Base-by-base conservation (phyloP, 352 stramenopile genomes). In the Phytophthora meadii region DNA sequence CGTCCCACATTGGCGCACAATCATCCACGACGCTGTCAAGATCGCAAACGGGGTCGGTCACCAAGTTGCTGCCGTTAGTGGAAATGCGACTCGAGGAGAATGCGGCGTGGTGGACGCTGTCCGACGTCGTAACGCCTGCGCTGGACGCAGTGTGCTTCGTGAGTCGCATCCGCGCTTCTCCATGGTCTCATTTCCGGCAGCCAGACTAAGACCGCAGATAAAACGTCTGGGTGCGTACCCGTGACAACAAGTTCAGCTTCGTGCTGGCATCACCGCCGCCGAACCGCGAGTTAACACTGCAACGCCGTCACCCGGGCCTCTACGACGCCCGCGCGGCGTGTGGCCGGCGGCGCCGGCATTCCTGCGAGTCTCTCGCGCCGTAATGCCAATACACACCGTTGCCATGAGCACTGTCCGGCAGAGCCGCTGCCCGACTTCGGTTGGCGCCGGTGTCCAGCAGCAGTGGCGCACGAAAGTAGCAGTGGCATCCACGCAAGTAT, bases 191-290 rank as follows among this genome's bases (percentile, higher is more conserved):
- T 57, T 53, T 39, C 24, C 30, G 14, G 28, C 30, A 27, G 39
- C 37, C 30, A 11, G 69, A 77, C 64, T 73, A 70, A 73, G 64
- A 73, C 19, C 6, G 46, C 34, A 12, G 17, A 39, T 41, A 44
- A 50, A n/a, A 45, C 37, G 44, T n/a, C 12, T 63, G 52, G 61
- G 67, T 68, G 56, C 61, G 51, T 56, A 71, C 48, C 63, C 56
- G 42, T 68, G 54, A 55, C 70, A 56, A 34, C 28, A 63, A 65
- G 69, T 70, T 36, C 59, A 77, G 69, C 54, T 39, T 48, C 2
- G 42, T 24, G 39, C 63, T 72, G 47, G 45, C 46, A 61, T 44
- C 17, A 56, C 40, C 37, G 34, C 24, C 45, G 41, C 32, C 10
- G 25, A 46, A 3, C 41, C 49, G 54, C 32, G 56, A 68, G 46